phyloP scores from a whole-genome alignment of 805 yeast species.

The Myxozyma udenii region DNA sequence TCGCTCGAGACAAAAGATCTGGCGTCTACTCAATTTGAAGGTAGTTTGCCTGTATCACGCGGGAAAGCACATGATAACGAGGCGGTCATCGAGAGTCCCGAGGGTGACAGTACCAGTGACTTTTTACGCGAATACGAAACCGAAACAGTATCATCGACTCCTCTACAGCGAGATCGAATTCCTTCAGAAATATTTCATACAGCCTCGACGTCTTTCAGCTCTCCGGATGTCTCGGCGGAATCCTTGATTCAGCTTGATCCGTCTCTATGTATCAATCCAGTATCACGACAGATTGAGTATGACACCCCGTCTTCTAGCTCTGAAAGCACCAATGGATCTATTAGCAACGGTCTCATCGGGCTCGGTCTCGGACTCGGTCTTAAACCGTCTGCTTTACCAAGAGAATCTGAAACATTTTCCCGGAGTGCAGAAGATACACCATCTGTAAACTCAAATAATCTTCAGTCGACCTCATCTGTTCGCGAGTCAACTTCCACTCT shows the following conservation, averaged over 20 bases:
- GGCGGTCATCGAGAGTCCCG: not conserved
- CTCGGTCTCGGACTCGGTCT: not conserved
- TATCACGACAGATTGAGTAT: not conserved
- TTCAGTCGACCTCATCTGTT: not conserved
- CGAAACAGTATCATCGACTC: not conserved
- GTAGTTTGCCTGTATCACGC: too few species aligned
- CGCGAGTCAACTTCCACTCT: not conserved
- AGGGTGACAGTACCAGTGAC: not conserved
- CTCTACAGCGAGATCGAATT: not conserved
- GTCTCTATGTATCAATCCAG: too few species aligned
- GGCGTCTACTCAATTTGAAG: too few species aligned
- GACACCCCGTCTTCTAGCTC: not conserved
- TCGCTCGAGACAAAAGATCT: too few species aligned
- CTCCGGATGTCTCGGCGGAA: too few species aligned
- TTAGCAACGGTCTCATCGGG: too few species aligned
- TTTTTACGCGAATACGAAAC: not conserved
- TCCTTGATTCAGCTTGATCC: too few species aligned
- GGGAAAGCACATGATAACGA: too few species aligned
- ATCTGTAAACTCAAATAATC: not conserved
- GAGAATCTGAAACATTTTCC: not conserved
- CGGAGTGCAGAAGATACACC: not conserved
- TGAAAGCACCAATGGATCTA: too few species aligned
- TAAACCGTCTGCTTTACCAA: not conserved
- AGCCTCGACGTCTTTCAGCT: not conserved
- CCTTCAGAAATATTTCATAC: not conserved